These are phyloP conservation scores for Calonectria naviculata DNA, from an alignment of 2,329 filamentous ascomycete species.

Conservation along the genomic window DNA sequence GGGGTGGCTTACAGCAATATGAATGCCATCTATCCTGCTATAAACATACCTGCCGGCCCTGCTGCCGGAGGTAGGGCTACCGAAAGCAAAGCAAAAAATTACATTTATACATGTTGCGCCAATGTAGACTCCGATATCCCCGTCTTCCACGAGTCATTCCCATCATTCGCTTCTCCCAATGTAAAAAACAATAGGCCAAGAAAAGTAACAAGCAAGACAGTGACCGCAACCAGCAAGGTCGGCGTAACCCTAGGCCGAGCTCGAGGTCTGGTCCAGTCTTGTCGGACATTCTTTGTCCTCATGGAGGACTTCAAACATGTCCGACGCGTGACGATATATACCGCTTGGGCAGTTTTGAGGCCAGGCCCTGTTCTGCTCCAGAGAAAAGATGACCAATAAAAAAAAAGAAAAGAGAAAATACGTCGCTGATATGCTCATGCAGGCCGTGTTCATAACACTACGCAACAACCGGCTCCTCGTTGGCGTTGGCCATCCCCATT, in stretches of 20 bases:
- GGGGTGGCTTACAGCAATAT: slow-evolving; percentile 19
- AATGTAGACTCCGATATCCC: slow-evolving; percentile 42
- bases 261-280: slow-evolving; percentile 6
- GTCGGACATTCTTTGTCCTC: slow-evolving; percentile 9
- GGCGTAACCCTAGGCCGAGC: background rate
- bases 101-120: slow-evolving; percentile 44
- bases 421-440: slow-evolving; percentile 15
- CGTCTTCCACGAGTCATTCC: slow-evolving; percentile 37
- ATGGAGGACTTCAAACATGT: slow-evolving; percentile 5
- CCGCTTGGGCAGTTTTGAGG: slow-evolving; percentile 10
- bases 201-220: slow-evolving; percentile 34
- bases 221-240: slow-evolving; percentile 14
- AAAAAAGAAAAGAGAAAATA: background rate
- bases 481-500: slow-evolving; percentile 54
- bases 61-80: slow-evolving; percentile 25
- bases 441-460: slow-evolving; percentile 57
- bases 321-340: slow-evolving; percentile 13
- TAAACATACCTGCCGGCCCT: slow-evolving; percentile 39
- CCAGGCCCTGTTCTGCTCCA: slow-evolving; percentile 9
- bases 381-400: background rate
- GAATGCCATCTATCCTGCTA: slow-evolving; percentile 30
- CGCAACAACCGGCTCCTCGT: slow-evolving; percentile 59
- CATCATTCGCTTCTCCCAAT: slow-evolving; percentile 36
- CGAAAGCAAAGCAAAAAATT: slow-evolving; percentile 35
- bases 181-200: slow-evolving; percentile 36